These are phyloP conservation scores for Sporisorium exsertum DNA, from an alignment of 1,284 basidiomycete species.

Conservation along the genomic window DNA sequence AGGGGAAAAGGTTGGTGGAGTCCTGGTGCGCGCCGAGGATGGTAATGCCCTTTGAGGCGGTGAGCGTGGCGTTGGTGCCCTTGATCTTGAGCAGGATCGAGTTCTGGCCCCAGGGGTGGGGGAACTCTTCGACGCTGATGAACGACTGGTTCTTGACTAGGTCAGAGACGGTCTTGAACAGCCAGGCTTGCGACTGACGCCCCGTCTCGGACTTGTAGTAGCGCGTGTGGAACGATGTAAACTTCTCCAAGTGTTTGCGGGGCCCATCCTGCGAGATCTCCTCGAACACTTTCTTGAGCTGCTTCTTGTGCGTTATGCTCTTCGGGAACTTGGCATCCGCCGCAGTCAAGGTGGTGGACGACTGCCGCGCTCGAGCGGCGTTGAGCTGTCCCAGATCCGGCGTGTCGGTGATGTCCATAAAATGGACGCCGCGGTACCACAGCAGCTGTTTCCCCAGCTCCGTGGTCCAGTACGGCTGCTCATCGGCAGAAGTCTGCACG, in stretches of 20 bases:
- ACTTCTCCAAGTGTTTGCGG: conserved; percentile 70
- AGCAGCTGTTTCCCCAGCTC: conserved; percentile 59
- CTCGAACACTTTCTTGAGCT: conserved; percentile 44
- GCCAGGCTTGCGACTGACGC: conserved; percentile 80
- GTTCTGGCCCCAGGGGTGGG: conserved; percentile 92
- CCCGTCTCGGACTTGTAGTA: conserved; percentile 78
- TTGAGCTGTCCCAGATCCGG: conserved; percentile 30
- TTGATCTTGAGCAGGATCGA: conserved; percentile 75
- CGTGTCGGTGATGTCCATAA: conserved; percentile 63
- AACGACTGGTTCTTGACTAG: conserved; percentile 50
- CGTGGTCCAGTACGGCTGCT: conserved; percentile 59
- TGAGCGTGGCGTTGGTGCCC: conserved; percentile 44
- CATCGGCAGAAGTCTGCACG: conserved; percentile 40
- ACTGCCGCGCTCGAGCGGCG: conserved; percentile 2
- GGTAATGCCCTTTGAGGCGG: conserved; percentile 70
- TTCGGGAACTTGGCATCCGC: conserved; percentile 41
- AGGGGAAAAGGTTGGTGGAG: conserved; percentile 71
- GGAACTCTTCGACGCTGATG: conserved; percentile 82
- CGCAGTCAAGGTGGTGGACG: neutral
- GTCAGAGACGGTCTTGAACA: conserved; percentile 69
- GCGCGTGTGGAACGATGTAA: conserved; percentile 71
- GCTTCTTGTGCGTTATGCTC: conserved; percentile 27
- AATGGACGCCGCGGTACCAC: conserved; percentile 45
- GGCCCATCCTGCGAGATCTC: conserved; percentile 55
- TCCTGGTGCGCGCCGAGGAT: conserved; percentile 89